Evolutionary conservation across 495 filamentous ascomycete species (phyloP).

Genomic region (Neurospora sublineolata): DNA sequence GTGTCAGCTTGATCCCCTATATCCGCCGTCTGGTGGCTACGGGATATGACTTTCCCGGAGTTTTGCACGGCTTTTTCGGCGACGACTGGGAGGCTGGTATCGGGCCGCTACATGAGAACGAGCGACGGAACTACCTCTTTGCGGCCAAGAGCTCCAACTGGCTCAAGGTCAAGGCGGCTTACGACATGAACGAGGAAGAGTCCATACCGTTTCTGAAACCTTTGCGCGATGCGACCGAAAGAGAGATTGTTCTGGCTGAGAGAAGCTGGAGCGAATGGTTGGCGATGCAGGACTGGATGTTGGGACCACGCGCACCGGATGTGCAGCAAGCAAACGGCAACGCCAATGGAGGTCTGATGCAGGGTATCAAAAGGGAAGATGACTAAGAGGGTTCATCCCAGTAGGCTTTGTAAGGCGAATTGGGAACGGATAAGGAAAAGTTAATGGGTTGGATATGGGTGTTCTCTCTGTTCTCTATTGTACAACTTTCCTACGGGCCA

Average conservation of each 20-base stretch:
- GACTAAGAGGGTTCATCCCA: background rate
- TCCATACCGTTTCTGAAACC: constrained; percentile 78
- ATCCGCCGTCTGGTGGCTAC: constrained; percentile 84
- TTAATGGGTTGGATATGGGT: background rate
- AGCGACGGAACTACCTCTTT: constrained; percentile 89
- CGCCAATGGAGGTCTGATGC: background rate
- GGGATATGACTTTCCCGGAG: constrained; percentile 72
- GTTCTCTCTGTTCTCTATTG: background rate
- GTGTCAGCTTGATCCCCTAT: constrained; percentile 74
- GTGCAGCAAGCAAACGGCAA: constrained; percentile 1
- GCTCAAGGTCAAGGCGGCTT: constrained; percentile 76
- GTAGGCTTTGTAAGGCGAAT: background rate
- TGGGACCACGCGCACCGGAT: constrained; percentile 45
- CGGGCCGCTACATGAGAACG: constrained; percentile 73
- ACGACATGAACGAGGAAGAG: constrained; percentile 73
- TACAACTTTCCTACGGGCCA: background rate
- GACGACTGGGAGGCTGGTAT: constrained; percentile 77
- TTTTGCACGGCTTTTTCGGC: constrained; percentile 90
- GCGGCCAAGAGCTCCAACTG: constrained; percentile 86
- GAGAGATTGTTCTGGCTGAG: constrained; percentile 78
- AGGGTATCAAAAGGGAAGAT: background rate
- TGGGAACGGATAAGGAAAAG: background rate
- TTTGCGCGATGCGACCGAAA: constrained; percentile 57
- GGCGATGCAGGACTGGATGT: constrained; percentile 94
- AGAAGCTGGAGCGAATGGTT: constrained; percentile 75